These are phyloP conservation scores for Nemania sp. DNA, from an alignment of 2,329 filamentous ascomycete species.

Conservation along the genomic window DNA sequence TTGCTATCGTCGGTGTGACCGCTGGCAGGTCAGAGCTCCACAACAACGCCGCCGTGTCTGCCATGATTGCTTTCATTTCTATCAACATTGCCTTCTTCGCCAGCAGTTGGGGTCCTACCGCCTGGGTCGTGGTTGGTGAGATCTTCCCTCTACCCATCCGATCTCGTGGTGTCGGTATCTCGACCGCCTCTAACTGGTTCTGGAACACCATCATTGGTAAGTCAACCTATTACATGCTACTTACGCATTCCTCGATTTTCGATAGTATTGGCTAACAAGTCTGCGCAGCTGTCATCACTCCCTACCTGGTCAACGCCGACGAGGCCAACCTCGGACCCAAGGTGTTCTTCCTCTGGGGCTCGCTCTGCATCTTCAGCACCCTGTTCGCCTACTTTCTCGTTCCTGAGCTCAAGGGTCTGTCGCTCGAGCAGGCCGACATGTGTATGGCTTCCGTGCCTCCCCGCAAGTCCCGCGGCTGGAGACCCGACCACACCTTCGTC, in stretches of 20 bases:
- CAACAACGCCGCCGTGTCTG: conserved; percentile 44
- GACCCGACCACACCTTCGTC: conserved; percentile 42
- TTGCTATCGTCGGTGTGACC: conserved; percentile 61
- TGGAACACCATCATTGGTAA: conserved; percentile 62
- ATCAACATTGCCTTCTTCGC: conserved; percentile 83
- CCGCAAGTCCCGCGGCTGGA: conserved; percentile 42
- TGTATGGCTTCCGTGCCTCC: conserved; percentile 56
- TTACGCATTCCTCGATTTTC: background rate
- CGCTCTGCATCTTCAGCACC: conserved; percentile 57
- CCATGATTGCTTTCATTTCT: conserved; percentile 75
- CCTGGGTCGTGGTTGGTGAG: conserved; percentile 74
- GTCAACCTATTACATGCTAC: background rate
- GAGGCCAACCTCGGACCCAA: conserved; percentile 45
- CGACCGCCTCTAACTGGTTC: conserved; percentile 74
- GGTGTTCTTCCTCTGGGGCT: conserved; percentile 65
- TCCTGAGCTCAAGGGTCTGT: conserved; percentile 75
- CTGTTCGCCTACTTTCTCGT: conserved; percentile 63
- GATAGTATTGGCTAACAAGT: conserved; percentile 12
- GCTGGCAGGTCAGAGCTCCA: conserved; percentile 40
- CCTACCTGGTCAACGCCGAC: conserved; percentile 67
- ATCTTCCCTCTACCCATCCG: conserved; percentile 76
- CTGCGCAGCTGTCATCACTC: conserved; percentile 59
- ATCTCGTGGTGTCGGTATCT: conserved; percentile 70
- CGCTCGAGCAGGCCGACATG: conserved; percentile 73
- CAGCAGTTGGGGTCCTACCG: conserved; percentile 71